phyloP scores from a whole-genome alignment of 805 yeast genomes.

The Metschnikowia santaceciliae region DNA sequence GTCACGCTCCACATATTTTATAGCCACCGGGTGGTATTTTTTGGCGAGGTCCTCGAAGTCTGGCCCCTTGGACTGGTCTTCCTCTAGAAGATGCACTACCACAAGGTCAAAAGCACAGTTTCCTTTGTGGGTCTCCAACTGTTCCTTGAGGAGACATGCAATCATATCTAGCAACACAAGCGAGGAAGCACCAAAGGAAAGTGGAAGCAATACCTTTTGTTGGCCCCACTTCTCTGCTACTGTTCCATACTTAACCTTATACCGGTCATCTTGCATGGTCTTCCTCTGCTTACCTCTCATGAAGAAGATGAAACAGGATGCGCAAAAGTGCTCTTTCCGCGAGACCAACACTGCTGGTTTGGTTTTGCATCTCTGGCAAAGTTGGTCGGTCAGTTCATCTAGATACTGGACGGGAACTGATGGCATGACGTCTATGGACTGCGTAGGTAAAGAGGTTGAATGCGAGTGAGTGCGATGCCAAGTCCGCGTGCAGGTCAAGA shows the following conservation, averaged over 20 bases:
- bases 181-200: conserved; percentile 68
- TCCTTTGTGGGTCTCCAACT: conserved; percentile 56
- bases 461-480: conserved; percentile 7
- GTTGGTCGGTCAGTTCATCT: background rate
- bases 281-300: conserved; percentile 77
- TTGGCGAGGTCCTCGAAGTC: conserved; percentile 17
- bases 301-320: conserved; percentile 65
- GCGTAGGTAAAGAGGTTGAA: background rate
- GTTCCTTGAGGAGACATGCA: conserved; percentile 58
- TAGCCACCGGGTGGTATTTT: conserved; percentile 19
- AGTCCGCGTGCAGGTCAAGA: conserved; percentile 1
- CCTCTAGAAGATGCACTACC: conserved; percentile 47
- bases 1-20: conserved; percentile 39
- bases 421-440: conserved; percentile 8
- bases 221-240: conserved; percentile 28
- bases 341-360: conserved; percentile 43
- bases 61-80: conserved; percentile 1
- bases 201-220: conserved; percentile 52
- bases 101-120: conserved; percentile 62
- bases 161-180: conserved; percentile 66
- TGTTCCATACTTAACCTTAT: conserved; percentile 62
- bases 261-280: conserved; percentile 67
- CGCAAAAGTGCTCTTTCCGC: conserved; percentile 65
- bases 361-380: conserved; percentile 50
- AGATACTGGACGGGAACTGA: conserved; percentile 15